A percentile compares a stretch with the other conserved stretches of the same genome.
These are phyloP conservation scores for Potentilla sterilis DNA, from an alignment of 306 rosid species.

Conservation along the genomic window DNA sequence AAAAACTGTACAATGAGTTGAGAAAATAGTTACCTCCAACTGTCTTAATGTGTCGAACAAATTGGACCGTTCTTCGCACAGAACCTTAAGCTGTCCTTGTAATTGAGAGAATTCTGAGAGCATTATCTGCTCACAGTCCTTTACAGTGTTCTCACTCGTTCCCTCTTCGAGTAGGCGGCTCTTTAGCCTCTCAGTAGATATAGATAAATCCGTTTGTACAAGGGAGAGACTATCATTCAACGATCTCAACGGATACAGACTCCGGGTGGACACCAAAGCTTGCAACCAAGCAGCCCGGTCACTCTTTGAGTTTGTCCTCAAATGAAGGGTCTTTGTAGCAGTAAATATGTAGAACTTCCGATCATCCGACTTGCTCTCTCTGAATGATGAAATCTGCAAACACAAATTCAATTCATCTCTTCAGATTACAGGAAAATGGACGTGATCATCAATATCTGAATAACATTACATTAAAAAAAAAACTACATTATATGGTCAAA, in stretches of 20 bases:
- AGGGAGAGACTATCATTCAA: slow-evolving; percentile 49
- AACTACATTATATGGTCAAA: neutral
- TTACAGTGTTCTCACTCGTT: slow-evolving; percentile 54
- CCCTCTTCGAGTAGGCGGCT: slow-evolving; percentile 77
- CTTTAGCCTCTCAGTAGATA: slow-evolving; percentile 71
- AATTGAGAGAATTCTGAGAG: slow-evolving; percentile 74
- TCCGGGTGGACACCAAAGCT: slow-evolving; percentile 74
- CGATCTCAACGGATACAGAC: slow-evolving; percentile 51
- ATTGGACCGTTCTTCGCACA: slow-evolving; percentile 66
- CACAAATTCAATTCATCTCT: slow-evolving; percentile 1
- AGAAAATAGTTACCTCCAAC: slow-evolving; percentile 63
- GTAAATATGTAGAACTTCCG: slow-evolving; percentile 77
- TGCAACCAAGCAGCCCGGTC: slow-evolving; percentile 91
- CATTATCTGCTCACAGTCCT: slow-evolving; percentile 92
- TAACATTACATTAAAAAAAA: too few species aligned
- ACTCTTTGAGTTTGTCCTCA: slow-evolving; percentile 77
- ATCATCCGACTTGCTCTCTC: slow-evolving; percentile 96
- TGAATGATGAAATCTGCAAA: slow-evolving; percentile 70
- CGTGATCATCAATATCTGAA: neutral
- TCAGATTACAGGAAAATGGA: neutral
- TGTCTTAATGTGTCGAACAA: slow-evolving; percentile 82
- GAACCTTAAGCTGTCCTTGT: slow-evolving; percentile 58
- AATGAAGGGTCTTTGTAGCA: slow-evolving; percentile 93
- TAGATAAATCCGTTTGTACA: slow-evolving; percentile 55
- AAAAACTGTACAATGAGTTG: neutral